Evolutionary conservation across 257 asterid species (phyloP).

Genomic region (Solanum peruvianum): DNA sequence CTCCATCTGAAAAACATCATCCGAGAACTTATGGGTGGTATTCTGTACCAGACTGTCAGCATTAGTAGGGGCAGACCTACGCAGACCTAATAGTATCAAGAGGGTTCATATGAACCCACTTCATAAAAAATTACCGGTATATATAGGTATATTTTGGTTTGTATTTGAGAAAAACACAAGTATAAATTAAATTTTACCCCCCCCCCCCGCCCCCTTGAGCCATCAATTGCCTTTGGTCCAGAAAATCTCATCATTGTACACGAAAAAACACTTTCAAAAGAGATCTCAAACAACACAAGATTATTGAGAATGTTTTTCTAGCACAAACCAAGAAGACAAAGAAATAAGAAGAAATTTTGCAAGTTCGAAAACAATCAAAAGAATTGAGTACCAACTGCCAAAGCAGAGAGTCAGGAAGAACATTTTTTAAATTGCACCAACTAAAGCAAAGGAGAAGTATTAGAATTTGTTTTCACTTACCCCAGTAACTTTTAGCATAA

Average conservation of each 20-base stretch:
- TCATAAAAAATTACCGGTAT: background rate
- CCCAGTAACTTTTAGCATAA: background rate
- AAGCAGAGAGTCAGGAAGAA: background rate
- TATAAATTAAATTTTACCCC: background rate
- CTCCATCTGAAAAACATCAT: background rate
- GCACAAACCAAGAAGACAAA: background rate
- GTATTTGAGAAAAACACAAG: background rate
- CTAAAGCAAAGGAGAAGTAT: background rate
- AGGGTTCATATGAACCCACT: background rate
- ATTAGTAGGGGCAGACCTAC: no score
- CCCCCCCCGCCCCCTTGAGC: background rate
- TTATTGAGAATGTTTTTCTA: background rate
- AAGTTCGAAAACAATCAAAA: background rate
- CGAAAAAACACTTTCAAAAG: background rate
- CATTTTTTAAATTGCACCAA: background rate
- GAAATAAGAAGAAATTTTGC: background rate
- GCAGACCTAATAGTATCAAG: background rate
- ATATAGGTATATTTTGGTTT: background rate
- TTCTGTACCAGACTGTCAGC: background rate
- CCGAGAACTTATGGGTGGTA: background rate
- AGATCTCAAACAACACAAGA: background rate
- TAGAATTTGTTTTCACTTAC: background rate
- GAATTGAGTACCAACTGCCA: background rate
- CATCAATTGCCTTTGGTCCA: background rate
- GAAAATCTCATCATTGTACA: background rate